These are phyloP conservation scores for Davidsoniella australis DNA, from an alignment of 2,329 filamentous ascomycete species.

Conservation along the genomic window DNA sequence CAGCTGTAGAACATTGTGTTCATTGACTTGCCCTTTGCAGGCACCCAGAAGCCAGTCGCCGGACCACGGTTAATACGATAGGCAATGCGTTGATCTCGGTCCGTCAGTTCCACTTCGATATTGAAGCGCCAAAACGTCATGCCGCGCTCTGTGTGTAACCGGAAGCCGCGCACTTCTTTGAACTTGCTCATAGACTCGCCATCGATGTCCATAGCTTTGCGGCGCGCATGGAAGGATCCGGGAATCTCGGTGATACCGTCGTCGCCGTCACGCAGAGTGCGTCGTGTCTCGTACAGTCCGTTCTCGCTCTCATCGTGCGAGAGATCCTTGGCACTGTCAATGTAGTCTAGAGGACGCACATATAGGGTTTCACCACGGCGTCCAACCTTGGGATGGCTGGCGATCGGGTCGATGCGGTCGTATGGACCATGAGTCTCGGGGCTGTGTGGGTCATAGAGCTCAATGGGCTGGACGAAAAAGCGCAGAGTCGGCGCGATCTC, in stretches of 20 bases:
- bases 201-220: constrained; percentile 40
- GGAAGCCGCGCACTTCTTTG: constrained; percentile 65
- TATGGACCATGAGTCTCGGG: constrained; percentile 39
- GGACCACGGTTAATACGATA: constrained; percentile 92
- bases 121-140: constrained; percentile 97
- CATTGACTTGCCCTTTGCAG: constrained; percentile 69
- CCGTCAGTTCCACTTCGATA: constrained; percentile 71
- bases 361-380: constrained; percentile 74
- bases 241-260: constrained; percentile 31
- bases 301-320: constrained; percentile 64
- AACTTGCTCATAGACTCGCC: constrained; percentile 70
- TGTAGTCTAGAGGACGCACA: constrained; percentile 73
- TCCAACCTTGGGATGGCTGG: constrained; percentile 71
- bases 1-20: constrained; percentile 98
- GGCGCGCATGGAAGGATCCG: constrained; percentile 35
- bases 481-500: constrained; percentile 61
- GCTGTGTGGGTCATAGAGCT: constrained; percentile 49
- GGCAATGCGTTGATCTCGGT: constrained; percentile 67
- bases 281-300: constrained; percentile 61
- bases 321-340: constrained; percentile 61
- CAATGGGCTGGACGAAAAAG: constrained; percentile 74
- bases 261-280: constrained; percentile 33
- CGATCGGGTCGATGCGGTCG: constrained; percentile 78
- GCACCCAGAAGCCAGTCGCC: constrained; percentile 85
- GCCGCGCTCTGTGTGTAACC: constrained; percentile 70